Evolutionary conservation across 495 filamentous ascomycete genomes (phyloP).

Genomic region (Aspergillus conjunctus): DNA sequence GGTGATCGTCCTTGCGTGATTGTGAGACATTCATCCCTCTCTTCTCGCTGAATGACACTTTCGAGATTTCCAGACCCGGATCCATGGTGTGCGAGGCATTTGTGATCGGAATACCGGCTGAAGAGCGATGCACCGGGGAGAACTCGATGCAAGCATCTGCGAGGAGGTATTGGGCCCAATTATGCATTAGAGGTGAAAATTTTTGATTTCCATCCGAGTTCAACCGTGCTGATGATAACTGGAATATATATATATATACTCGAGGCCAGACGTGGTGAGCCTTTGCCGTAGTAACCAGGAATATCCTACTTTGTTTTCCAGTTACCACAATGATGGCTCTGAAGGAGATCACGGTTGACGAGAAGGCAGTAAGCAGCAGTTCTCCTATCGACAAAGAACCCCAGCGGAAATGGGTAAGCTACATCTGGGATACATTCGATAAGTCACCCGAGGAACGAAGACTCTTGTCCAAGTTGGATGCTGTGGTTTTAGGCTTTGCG

Average conservation of each 20-base stretch:
- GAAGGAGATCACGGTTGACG: constrained; percentile 8
- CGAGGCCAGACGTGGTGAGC: too few relatives aligned
- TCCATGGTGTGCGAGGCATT: neutral
- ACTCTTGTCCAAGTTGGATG: constrained; percentile 62
- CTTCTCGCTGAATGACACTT: neutral
- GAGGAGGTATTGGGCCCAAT: neutral
- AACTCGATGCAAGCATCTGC: neutral
- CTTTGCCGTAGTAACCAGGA: too few relatives aligned
- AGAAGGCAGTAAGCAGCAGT: constrained; percentile 21
- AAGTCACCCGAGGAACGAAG: constrained; percentile 61
- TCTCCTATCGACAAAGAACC: constrained; percentile 27
- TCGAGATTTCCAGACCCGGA: neutral
- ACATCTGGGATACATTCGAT: constrained; percentile 63
- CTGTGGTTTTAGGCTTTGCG: constrained; percentile 56
- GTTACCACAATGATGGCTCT: neutral
- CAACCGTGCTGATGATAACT: too few relatives aligned
- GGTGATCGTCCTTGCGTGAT: neutral
- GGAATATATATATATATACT: too few relatives aligned
- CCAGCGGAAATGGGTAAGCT: constrained; percentile 45
- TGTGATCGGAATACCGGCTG: neutral
- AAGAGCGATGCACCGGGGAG: neutral
- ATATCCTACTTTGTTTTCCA: too few relatives aligned
- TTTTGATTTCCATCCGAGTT: too few relatives aligned
- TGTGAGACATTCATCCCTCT: neutral
- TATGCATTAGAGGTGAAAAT: too few relatives aligned